Evolutionary conservation across 2,329 filamentous ascomycete species (phyloP).

Genomic region (Cladobotryum protrusum): DNA sequence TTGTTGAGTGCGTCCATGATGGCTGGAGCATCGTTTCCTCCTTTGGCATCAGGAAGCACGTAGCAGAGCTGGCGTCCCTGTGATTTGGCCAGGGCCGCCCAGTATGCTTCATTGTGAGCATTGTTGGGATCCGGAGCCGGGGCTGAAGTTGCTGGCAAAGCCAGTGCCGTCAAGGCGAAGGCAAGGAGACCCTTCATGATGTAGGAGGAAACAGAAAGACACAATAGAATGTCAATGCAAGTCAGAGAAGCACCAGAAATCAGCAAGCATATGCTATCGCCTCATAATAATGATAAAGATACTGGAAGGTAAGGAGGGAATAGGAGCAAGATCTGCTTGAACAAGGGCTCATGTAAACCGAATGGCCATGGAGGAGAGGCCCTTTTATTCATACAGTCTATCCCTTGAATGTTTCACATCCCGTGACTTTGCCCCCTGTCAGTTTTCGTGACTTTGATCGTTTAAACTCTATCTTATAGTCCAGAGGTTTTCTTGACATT

Average conservation of each 20-base stretch:
- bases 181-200: conserved; percentile 1
- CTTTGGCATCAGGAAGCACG: conserved; percentile 20
- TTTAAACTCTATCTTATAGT: too few relatives aligned
- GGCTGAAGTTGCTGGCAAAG: neutral
- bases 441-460: too few relatives aligned
- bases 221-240: neutral
- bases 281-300: too few relatives aligned
- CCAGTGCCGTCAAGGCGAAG: conserved; percentile 2
- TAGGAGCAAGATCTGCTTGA: too few relatives aligned
- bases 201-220: neutral
- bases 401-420: too few relatives aligned
- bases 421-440: too few relatives aligned
- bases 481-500: too few relatives aligned
- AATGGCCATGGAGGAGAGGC: too few relatives aligned
- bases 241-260: neutral
- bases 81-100: conserved; percentile 11
- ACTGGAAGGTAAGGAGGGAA: too few relatives aligned
- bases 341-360: too few relatives aligned
- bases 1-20: conserved; percentile 28
- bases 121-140: neutral
- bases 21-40: conserved; percentile 25
- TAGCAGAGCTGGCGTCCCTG: conserved; percentile 23
- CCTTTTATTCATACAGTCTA: too few relatives aligned
- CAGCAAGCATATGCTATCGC: too few relatives aligned
- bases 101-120: conserved; percentile 2